Evolutionary conservation across 306 rosid genomes (phyloP).

Genomic region (Pachyrhizus erosus): DNA sequence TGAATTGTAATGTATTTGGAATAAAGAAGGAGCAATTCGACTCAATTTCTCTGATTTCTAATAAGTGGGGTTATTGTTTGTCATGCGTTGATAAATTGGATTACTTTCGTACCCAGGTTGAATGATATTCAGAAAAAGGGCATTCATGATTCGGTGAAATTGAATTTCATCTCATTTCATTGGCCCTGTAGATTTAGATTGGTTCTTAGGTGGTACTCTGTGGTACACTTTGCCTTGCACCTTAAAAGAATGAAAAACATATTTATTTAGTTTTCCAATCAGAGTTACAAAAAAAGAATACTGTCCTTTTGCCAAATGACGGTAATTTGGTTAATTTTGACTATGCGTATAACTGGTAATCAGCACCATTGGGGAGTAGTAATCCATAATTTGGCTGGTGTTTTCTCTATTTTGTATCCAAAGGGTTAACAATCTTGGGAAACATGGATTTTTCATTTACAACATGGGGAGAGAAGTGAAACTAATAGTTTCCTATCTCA

Average conservation of each 20-base stretch:
- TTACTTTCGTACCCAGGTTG: neutral
- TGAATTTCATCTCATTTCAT: neutral
- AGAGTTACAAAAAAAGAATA: neutral
- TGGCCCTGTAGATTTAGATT: constrained; percentile 18
- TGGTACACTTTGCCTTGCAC: neutral
- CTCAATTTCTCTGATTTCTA: neutral
- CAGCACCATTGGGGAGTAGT: neutral
- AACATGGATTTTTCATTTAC: neutral
- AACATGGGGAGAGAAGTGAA: neutral
- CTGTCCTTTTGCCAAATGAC: neutral
- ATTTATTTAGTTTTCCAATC: neutral
- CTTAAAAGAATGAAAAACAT: neutral
- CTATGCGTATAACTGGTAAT: neutral
- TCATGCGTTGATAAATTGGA: constrained; percentile 15
- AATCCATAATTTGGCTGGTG: constrained; percentile 1
- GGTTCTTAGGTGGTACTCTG: constrained; percentile 1
- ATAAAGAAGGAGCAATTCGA: constrained; percentile 19
- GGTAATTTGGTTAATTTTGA: constrained; percentile 14
- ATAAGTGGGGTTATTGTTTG: constrained; percentile 24
- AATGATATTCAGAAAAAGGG: neutral
- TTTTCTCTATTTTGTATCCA: constrained; percentile 18
- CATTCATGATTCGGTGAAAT: neutral
- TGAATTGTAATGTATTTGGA: constrained; percentile 48
- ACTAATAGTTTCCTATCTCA: neutral
- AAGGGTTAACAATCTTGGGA: constrained; percentile 2